Base-by-base conservation (phyloP, 2,329 filamentous ascomycete species). In the Thielaviopsis populi region DNA sequence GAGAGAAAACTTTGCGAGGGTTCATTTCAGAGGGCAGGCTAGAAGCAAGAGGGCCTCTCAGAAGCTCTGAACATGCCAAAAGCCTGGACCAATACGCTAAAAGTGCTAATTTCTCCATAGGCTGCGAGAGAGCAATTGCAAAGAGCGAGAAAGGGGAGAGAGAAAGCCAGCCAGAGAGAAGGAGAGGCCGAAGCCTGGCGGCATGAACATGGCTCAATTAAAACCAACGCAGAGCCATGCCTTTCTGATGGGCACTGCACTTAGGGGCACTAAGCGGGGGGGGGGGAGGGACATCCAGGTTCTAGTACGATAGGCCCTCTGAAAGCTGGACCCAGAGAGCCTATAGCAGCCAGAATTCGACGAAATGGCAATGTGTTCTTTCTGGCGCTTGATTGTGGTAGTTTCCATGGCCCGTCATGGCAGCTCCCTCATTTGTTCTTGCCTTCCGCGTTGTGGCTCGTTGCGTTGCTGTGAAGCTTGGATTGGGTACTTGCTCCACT, bases 61-160 rank as follows among this genome's bases (percentile, higher is more conserved):
- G 53, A 37, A 56, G 53, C 53, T 56, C 27, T 56, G 53, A 56
- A 56, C 53, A 30, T 56, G 53, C 53, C 53, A 56, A 56, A 56
- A 56, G 53, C 53, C 53, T 56, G 53, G 53, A 19, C 53, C 53
- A 56, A 19, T 56, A 37, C n/a, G 53, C 53, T 56, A 56, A 56
- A 56, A 30, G 46, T 50, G 46, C 46, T 27, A 50, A 50, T 50
- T 50, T 50, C 46, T 50, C 15, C 46, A 27, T 17, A 19, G 46
- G 11, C 43, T 15, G 15, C 46, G 24, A 50, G 5, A 50, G 24
- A 27, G 10, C 46, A 24, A 11, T 15, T 15, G 19, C 46, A 50
- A 15, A 24, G 46, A 27, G 15, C 6, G 22, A 27, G 46, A 50
- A 24, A 50, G 46, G 46, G 22, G 46, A 50, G n/a, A 3, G 24